Percentiles rank a stretch among this genome's conserved stretches.
These are phyloP conservation scores for Plenodomus biglobosus DNA, from an alignment of 2,329 filamentous ascomycete species.

Conservation along the genomic window DNA sequence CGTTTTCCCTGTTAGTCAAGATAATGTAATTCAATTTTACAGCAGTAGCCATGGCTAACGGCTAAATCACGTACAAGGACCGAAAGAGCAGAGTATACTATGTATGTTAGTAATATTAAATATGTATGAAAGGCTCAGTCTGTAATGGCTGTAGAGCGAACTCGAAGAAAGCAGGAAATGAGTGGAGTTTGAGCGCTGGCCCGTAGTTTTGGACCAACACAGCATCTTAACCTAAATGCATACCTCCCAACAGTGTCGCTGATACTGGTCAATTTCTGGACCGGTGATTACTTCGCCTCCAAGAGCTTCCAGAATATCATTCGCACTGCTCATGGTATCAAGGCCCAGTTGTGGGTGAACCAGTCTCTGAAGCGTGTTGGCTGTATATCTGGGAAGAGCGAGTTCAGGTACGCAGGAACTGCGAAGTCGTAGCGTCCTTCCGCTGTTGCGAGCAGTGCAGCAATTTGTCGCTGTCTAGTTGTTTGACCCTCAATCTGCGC, in stretches of 20 bases:
- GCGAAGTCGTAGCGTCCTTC: constrained; percentile 68
- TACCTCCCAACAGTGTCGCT: neutral
- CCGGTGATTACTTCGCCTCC: neutral
- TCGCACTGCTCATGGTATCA: constrained; percentile 26
- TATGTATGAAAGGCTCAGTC: neutral
- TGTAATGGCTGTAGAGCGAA: no score
- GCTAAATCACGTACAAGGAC: no score
- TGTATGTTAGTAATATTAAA: no score
- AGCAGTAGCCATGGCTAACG: no score
- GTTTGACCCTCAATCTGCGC: constrained; percentile 40
- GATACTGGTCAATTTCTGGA: neutral
- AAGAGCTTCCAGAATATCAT: neutral
- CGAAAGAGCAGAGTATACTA: no score
- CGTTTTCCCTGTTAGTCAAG: no score
- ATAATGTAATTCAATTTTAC: no score
- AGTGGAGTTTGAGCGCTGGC: no score
- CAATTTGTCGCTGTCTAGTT: constrained; percentile 49
- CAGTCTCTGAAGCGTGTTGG: constrained; percentile 44
- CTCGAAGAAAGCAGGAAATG: no score
- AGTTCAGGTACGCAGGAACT: constrained; percentile 60
- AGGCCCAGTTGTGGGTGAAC: constrained; percentile 43
- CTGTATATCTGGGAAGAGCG: constrained; percentile 42
- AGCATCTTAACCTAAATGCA: neutral
- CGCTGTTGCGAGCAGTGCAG: constrained; percentile 67
- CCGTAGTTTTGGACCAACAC: no score